Evolutionary conservation across 495 filamentous ascomycete genomes (phyloP), one percentile per base, ranked within the genome.

Genomic region (Talaromyces ruber): DNA sequence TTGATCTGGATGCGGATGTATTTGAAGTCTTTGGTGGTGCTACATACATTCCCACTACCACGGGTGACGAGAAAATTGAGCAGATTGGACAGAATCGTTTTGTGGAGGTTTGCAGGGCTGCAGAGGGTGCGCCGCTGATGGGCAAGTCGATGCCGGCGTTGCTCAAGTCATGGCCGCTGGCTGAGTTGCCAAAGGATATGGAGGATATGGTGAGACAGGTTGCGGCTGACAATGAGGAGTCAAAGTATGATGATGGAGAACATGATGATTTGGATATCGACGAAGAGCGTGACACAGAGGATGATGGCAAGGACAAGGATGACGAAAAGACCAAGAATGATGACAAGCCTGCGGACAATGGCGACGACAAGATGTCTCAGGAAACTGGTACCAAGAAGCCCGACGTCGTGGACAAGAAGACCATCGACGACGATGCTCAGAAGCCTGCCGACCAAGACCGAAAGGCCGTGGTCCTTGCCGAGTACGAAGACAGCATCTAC

Each of bases 11-110:
- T 37, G 32, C 29, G 4, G 34, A 45, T 9, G 51, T 47, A 7
- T 65, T 65, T 64, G 63, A 65, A 52, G 24, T 57, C 12, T 65
- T 62, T 47, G 51, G 50, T 11, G 60, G 51, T 39, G 34, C 34
- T 9, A 9, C 9, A 16, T 11, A 9, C 34, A 39, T 39, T 16
- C 14, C 34, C 34, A 2, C 34, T 14, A 39, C 34, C 34, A 39
- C 34, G 4, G 12, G 34, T 9, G 34, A 39, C 34, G 34, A 39
- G 34, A 39, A 39, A 14, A 22, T 21, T 12, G 21, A 29, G 47
- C 57, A 24, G 21, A 59, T 43, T 14, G 57, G 57, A 2, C 12
- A 59, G 24, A 25, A 16, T n/a, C 57, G 57, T 4, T 64, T 64
- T 47, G n/a, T 14, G 22, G 47, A 43, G 16, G 51, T 63, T n/a